phyloP scores from a whole-genome alignment of 2,329 filamentous ascomycete species.

The Dactylellina haptotyla region DNA sequence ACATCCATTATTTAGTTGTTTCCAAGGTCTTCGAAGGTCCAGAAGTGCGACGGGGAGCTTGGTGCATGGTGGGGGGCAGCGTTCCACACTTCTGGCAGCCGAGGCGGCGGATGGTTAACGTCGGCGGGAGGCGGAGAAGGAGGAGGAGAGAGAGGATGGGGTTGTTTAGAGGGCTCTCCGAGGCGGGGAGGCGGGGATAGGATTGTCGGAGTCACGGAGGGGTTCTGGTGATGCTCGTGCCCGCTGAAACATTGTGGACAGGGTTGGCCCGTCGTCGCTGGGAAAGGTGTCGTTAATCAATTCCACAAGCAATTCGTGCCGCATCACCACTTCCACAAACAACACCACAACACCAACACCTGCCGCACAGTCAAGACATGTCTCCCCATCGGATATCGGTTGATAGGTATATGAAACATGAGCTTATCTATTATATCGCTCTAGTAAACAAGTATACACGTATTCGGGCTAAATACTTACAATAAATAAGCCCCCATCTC shows the following conservation, averaged over 20 bases:
- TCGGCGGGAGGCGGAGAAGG: not conserved
- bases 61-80: constrained; percentile 45
- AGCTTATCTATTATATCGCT: too few species aligned
- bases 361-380: too few species aligned
- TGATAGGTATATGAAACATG: too few species aligned
- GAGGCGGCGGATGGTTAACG: not conserved
- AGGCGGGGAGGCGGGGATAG: not conserved
- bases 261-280: not conserved
- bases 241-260: not conserved
- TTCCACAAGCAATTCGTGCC: too few species aligned
- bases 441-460: too few species aligned
- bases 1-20: constrained; percentile 68
- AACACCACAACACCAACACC: not conserved
- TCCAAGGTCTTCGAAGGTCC: constrained; percentile 31
- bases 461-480: too few species aligned
- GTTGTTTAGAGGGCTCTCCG: not conserved
- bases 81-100: constrained; percentile 27
- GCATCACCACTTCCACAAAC: too few species aligned
- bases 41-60: constrained; percentile 14
- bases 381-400: too few species aligned
- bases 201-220: not conserved
- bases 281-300: not conserved
- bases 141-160: not conserved
- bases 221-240: not conserved
- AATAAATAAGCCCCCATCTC: too few species aligned